Percentiles rank a stretch among this genome's conserved stretches.
Conservation (phyloP, 257 asterid species). For the Catharanthus roseus region DNA sequence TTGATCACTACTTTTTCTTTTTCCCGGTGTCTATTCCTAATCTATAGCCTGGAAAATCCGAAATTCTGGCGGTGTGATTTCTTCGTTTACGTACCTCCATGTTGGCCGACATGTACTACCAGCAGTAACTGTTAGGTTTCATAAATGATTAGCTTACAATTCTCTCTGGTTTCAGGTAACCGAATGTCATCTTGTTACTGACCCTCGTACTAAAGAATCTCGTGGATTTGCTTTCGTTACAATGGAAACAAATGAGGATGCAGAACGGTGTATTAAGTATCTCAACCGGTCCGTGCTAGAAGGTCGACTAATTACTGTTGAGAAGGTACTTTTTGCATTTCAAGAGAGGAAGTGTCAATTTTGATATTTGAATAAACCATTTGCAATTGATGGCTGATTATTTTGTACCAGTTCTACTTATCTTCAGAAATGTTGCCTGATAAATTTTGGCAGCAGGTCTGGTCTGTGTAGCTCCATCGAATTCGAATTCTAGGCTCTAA, state of each 20-base stretch:
- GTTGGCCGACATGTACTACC: neutral
- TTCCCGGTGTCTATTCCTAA: neutral
- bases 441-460: constrained; percentile 48
- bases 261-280: constrained; percentile 34
- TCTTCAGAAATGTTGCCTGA: constrained; percentile 34
- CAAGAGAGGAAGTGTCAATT: neutral
- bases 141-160: neutral
- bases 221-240: constrained; percentile 43
- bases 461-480: constrained; percentile 44
- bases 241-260: constrained; percentile 38
- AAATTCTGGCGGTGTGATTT: neutral
- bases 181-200: constrained; percentile 29
- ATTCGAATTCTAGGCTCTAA: constrained; percentile 30
- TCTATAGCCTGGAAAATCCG: neutral
- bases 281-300: constrained; percentile 40
- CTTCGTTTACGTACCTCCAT: neutral
- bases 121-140: neutral
- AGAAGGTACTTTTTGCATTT: constrained; percentile 47
- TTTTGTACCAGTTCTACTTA: constrained; percentile 19
- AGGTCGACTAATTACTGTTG: constrained; percentile 62
- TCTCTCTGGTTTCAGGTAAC: constrained; percentile 15
- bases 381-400: constrained; percentile 9
- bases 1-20: no score
- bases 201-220: constrained; percentile 35
- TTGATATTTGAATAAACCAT: constrained; percentile 11